Evolutionary conservation across 2,329 filamentous ascomycete species (phyloP).

Genomic region (Macrophomina tecta): DNA sequence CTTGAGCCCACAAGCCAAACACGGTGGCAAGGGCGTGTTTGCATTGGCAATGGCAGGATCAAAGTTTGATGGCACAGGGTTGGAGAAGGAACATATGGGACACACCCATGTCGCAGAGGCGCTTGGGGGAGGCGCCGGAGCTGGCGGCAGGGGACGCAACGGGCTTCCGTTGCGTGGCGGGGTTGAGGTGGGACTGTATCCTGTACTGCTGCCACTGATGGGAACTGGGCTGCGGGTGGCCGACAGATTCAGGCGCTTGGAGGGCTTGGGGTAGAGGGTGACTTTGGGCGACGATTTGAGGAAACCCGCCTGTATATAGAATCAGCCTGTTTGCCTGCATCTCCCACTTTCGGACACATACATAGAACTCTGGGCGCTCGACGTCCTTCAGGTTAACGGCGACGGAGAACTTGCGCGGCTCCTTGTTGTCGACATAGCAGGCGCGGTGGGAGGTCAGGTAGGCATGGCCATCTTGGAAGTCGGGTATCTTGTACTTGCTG

Average conservation of each 20-base stretch:
- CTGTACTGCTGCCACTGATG: slow-evolving; percentile 43
- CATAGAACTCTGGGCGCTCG: slow-evolving; percentile 88
- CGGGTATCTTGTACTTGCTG: slow-evolving; percentile 93
- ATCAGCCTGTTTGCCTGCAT: slow-evolving; percentile 13
- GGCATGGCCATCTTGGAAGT: slow-evolving; percentile 93
- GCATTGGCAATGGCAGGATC: slow-evolving; percentile 81
- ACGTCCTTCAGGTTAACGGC: slow-evolving; percentile 89
- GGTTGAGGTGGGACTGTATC: slow-evolving; percentile 36
- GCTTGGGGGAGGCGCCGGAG: slow-evolving; percentile 54
- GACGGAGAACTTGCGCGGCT: slow-evolving; percentile 83
- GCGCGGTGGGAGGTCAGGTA: slow-evolving; percentile 95
- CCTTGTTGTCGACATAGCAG: slow-evolving; percentile 90
- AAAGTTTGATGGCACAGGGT: slow-evolving; percentile 91
- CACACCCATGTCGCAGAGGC: slow-evolving; percentile 81
- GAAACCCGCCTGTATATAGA: slow-evolving; percentile 73
- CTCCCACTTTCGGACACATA: slow-evolving; percentile 46
- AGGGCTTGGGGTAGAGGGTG: slow-evolving; percentile 81
- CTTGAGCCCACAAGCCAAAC: slow-evolving; percentile 91
- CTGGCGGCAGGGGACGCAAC: slow-evolving; percentile 44
- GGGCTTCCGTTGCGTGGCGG: slow-evolving; percentile 45
- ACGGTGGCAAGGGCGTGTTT: slow-evolving; percentile 82
- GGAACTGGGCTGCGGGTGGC: slow-evolving; percentile 48
- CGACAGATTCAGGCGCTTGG: slow-evolving; percentile 61
- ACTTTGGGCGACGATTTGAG: slow-evolving; percentile 95
- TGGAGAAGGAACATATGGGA: slow-evolving; percentile 93